Base-by-base conservation (phyloP, 768 basidiomycete species). In the Pholiota microspora region DNA sequence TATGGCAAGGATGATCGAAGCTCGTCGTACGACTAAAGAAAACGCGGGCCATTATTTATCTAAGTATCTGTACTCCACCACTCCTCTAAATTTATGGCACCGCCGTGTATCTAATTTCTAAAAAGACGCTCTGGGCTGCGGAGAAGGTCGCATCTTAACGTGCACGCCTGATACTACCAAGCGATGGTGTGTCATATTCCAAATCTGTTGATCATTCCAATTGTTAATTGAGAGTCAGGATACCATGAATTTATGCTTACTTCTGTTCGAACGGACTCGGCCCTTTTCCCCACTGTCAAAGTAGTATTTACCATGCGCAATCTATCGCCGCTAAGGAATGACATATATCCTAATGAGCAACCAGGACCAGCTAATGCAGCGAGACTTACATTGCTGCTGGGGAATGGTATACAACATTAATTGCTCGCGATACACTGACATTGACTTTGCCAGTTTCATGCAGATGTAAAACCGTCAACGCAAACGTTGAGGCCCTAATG, bases 351-450 rank as follows among this genome's bases (percentile, higher is more conserved):
- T 13, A 54, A 51, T 38, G 47, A 45, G 12, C 3, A 13, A 45
- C 9, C 27, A 7, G 16, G 25, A 15, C 23, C 10, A 49, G 21
- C 10, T 45, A 16, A 29, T 7, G 16, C 58, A 12, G 21, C 25
- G 25, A 7, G 5, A 62, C 75, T 60, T 62, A 83, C 82, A 73
- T 24, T 8, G 59, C 57, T 18, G 82, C 83, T n/a, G 83, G 83
- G 47, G 82, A 77, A 53, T 84, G 83, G 52, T 80, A 84, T 16
- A 80, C 69, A 4, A 82, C 67, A 42, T 81, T 77, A 40, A 84
- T 62, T 0, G 80, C 75, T 58, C 81, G 80, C 0, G 81, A 81
- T 7, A 84, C 82, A 27, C 70, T 72, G 0, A 32, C 46, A 16
- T 57, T 49, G 7, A 62, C 23, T 1, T 64, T 60, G 15, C 64